Evolutionary conservation across 1,284 basidiomycete species (phyloP).

Genomic region (Cryptococcus jaspeensis): DNA sequence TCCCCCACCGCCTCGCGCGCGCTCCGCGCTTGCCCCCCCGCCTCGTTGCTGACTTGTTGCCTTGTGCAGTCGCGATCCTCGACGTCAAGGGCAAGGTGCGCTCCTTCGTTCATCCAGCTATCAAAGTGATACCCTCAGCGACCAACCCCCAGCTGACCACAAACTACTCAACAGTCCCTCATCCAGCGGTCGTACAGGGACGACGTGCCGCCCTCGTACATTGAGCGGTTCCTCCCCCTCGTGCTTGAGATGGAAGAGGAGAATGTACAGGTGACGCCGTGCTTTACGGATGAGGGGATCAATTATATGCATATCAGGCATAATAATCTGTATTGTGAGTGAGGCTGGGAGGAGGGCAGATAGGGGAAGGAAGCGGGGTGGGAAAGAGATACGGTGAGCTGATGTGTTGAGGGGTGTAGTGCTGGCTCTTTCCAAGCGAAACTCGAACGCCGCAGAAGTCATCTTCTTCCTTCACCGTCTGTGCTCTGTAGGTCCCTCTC

Average conservation of each 20-base stretch:
- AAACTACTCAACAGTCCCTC: conserved; percentile 62
- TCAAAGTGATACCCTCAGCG: no score
- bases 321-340: conserved; percentile 92
- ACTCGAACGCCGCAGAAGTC: conserved; percentile 93
- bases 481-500: conserved; percentile 53
- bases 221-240: conserved; percentile 92
- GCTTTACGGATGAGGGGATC: conserved; percentile 88
- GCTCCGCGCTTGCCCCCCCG: neutral
- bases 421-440: conserved; percentile 91
- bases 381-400: neutral
- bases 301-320: conserved; percentile 99
- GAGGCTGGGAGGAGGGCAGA: neutral
- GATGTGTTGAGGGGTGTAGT: conserved; percentile 57
- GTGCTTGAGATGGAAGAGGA: conserved; percentile 98
- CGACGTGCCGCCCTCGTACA: conserved; percentile 82
- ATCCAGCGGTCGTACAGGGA: conserved; percentile 98
- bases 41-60: no score
- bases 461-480: conserved; percentile 96
- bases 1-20: neutral
- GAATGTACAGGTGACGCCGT: conserved; percentile 88
- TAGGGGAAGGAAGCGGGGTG: neutral
- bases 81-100: conserved; percentile 85
- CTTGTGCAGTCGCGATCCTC: conserved; percentile 73
- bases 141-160: conserved; percentile 1
- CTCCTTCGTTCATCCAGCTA: neutral